Conservation (phyloP, 2,329 filamentous ascomycete species). For the Fusarium pseudograminearum region DNA sequence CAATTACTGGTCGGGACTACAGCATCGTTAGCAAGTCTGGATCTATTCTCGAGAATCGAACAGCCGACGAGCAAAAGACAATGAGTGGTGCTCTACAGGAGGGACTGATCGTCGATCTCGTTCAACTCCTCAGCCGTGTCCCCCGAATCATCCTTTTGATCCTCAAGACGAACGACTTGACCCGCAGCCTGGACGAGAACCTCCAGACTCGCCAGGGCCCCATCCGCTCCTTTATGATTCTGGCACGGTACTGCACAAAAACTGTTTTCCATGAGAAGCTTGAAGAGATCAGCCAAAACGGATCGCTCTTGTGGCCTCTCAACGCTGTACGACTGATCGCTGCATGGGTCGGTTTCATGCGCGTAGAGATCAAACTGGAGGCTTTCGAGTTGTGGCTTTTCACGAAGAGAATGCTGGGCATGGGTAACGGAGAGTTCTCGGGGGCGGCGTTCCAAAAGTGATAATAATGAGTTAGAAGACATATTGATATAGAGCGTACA, state of each 20-base stretch:
- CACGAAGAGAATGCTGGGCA: conserved; percentile 62
- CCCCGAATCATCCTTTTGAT: conserved; percentile 94
- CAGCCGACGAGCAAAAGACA: conserved; percentile 82
- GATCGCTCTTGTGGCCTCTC: conserved; percentile 69
- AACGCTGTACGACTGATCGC: conserved; percentile 66
- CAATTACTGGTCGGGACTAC: conserved; percentile 95
- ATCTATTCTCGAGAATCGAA: conserved; percentile 69
- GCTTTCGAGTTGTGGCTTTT: conserved; percentile 72
- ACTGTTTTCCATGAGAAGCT: conserved; percentile 75
- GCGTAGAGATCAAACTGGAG: conserved; percentile 73
- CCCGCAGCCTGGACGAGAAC: conserved; percentile 91
- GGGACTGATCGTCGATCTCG: conserved; percentile 87
- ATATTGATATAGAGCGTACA: conserved; percentile 43
- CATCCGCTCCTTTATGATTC: conserved; percentile 74
- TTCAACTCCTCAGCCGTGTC: conserved; percentile 88
- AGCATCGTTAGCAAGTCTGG: conserved; percentile 74
- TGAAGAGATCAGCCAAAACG: conserved; percentile 65
- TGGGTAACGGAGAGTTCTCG: conserved; percentile 48
- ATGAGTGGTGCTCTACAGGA: conserved; percentile 88
- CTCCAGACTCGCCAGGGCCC: conserved; percentile 79
- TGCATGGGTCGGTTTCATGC: conserved; percentile 69
- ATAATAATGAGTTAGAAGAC: conserved; percentile 33
- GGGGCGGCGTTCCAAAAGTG: conserved; percentile 39
- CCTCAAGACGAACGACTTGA: conserved; percentile 97
- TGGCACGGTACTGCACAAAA: conserved; percentile 75